Evolutionary conservation across 352 stramenopile genomes (phyloP).

Genomic region (Thraustotheca clavata): DNA sequence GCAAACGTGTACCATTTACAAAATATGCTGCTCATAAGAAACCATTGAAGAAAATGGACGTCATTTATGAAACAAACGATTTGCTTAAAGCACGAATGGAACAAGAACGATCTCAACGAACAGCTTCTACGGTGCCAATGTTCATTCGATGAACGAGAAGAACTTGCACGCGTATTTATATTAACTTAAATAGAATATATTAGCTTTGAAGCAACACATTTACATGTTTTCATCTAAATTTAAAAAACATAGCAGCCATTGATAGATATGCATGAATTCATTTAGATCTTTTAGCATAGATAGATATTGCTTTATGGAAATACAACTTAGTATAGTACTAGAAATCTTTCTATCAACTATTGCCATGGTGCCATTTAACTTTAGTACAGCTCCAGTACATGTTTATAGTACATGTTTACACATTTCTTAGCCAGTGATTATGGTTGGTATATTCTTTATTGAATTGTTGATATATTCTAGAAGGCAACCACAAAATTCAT

Average conservation of each 20-base stretch:
- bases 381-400: too few relatives aligned
- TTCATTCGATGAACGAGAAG: not conserved
- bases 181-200: not conserved
- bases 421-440: too few relatives aligned
- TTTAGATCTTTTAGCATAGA: too few relatives aligned
- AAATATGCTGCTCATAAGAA: constrained; percentile 1
- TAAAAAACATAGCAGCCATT: not conserved
- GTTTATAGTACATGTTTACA: too few relatives aligned
- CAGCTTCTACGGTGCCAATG: not conserved
- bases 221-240: not conserved
- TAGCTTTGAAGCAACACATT: not conserved
- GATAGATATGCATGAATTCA: too few relatives aligned
- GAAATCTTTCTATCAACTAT: too few relatives aligned
- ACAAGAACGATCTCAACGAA: not conserved
- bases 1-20: constrained; percentile 15
- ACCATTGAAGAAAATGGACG: constrained; percentile 1
- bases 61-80: constrained; percentile 10
- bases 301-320: too few relatives aligned
- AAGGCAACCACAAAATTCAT: too few relatives aligned
- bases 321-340: too few relatives aligned
- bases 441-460: too few relatives aligned
- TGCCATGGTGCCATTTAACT: too few relatives aligned
- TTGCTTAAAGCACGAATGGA: not conserved
- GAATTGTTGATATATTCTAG: too few relatives aligned
- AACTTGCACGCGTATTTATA: not conserved